Evolutionary conservation across 768 basidiomycete genomes (phyloP).

Genomic region (Coprinopsis sp.): DNA sequence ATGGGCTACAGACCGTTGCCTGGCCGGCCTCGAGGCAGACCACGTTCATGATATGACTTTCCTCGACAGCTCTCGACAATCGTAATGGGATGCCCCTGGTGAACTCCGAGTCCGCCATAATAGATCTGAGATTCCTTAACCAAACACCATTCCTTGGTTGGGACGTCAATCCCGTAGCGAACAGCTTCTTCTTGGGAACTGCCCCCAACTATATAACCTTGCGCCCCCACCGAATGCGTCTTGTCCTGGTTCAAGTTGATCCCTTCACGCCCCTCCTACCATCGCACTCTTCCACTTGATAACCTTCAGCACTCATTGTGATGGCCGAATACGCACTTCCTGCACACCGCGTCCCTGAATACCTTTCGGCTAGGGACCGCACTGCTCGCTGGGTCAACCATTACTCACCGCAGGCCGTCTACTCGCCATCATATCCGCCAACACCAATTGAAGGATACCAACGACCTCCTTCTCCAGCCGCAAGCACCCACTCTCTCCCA

Average conservation of each 20-base stretch:
- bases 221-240: slow-evolving; percentile 10
- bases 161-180: slow-evolving; percentile 27
- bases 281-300: slow-evolving; percentile 7
- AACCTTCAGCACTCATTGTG: slow-evolving; percentile 11
- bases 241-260: too few relatives aligned
- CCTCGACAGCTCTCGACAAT: slow-evolving; percentile 27
- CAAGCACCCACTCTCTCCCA: slow-evolving; percentile 50
- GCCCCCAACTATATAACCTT: slow-evolving; percentile 17
- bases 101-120: slow-evolving; percentile 28
- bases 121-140: slow-evolving; percentile 20
- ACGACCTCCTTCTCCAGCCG: slow-evolving; percentile 43
- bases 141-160: slow-evolving; percentile 10
- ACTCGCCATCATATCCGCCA: slow-evolving; percentile 58
- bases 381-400: slow-evolving; percentile 60
- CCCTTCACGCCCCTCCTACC: slow-evolving; percentile 16
- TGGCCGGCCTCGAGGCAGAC: slow-evolving; percentile 35
- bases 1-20: slow-evolving; percentile 5
- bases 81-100: slow-evolving; percentile 29
- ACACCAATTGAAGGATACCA: slow-evolving; percentile 41
- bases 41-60: slow-evolving; percentile 52
- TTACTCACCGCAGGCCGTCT: slow-evolving; percentile 38
- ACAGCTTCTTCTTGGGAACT: slow-evolving; percentile 25
- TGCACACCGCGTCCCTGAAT: slow-evolving; percentile 54
- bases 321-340: slow-evolving; percentile 67
- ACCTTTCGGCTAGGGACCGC: slow-evolving; percentile 54